phyloP scores from a whole-genome alignment of 2,329 filamentous ascomycete species.

The Aureobasidium zeae region DNA sequence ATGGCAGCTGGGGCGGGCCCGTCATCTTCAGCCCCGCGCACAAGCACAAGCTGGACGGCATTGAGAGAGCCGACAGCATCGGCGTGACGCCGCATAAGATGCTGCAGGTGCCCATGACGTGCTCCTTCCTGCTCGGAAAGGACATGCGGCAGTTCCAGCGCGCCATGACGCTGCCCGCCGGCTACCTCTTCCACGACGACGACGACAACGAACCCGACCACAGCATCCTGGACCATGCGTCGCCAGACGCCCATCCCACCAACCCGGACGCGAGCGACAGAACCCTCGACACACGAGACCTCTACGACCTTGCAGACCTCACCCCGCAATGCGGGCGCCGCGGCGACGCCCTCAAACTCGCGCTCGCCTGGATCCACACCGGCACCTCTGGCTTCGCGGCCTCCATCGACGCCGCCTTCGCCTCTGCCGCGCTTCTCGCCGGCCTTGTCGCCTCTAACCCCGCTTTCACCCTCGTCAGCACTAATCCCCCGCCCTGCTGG shows the following conservation, averaged over 20 bases:
- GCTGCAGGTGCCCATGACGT: slow-evolving; percentile 84
- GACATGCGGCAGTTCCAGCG: slow-evolving; percentile 69
- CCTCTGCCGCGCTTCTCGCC: slow-evolving; percentile 60
- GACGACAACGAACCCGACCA: slow-evolving; percentile 26
- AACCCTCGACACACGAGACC: slow-evolving; percentile 37
- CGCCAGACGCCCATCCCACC: background rate
- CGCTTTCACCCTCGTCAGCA: slow-evolving; percentile 63
- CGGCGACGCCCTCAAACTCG: slow-evolving; percentile 78
- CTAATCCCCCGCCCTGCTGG: slow-evolving; percentile 73
- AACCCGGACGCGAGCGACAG: slow-evolving; percentile 26
- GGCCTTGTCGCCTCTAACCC: slow-evolving; percentile 44
- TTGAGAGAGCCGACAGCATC: slow-evolving; percentile 67
- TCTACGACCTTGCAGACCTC: slow-evolving; percentile 85
- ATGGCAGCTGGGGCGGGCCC: slow-evolving; percentile 82
- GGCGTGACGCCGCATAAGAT: slow-evolving; percentile 96
- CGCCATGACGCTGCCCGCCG: slow-evolving; percentile 79
- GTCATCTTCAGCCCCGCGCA: slow-evolving; percentile 64
- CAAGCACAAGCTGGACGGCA: slow-evolving; percentile 58
- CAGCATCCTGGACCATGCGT: slow-evolving; percentile 2
- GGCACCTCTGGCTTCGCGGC: slow-evolving; percentile 62
- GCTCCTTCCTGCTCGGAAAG: slow-evolving; percentile 73
- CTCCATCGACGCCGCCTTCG: slow-evolving; percentile 59
- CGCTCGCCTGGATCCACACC: slow-evolving; percentile 83
- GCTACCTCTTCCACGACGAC: slow-evolving; percentile 50
- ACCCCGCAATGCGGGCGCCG: slow-evolving; percentile 88